Evolutionary conservation across 2,329 filamentous ascomycete species (phyloP).

Genomic region (Davidsoniella eucalypti): DNA sequence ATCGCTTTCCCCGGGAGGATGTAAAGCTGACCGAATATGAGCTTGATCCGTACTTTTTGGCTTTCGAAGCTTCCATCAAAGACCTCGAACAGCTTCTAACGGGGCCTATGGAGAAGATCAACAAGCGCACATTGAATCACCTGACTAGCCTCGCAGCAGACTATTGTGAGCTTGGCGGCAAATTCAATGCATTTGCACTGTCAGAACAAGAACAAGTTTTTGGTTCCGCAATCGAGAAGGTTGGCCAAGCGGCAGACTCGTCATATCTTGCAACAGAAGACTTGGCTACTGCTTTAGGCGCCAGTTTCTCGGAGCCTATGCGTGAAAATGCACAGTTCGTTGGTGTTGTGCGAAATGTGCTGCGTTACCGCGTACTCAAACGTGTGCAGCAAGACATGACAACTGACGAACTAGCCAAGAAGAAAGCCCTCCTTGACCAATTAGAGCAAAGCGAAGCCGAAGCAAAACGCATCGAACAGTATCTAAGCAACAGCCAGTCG

Average conservation of each 20-base stretch:
- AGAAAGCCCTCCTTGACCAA: conserved; percentile 63
- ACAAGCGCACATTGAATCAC: conserved; percentile 74
- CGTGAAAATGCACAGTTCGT: conserved; percentile 95
- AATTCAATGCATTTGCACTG: conserved; percentile 91
- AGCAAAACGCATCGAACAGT: conserved; percentile 84
- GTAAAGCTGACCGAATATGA: conserved; percentile 71
- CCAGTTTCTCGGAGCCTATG: conserved; percentile 94
- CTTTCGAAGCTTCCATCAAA: conserved; percentile 81
- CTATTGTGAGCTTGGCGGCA: conserved; percentile 81
- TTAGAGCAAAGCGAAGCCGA: conserved; percentile 89
- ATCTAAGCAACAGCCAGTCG: conserved; percentile 57
- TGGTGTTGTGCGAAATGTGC: conserved; percentile 73
- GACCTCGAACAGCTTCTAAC: conserved; percentile 78
- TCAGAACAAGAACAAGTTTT: conserved; percentile 82
- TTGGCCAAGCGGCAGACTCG: conserved; percentile 86
- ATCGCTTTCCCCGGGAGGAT: conserved; percentile 65
- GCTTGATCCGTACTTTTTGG: conserved; percentile 87
- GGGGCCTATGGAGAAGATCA: conserved; percentile 93
- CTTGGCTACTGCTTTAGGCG: conserved; percentile 70
- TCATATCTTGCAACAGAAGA: conserved; percentile 95
- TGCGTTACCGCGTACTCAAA: conserved; percentile 83
- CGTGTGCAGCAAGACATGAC: conserved; percentile 97
- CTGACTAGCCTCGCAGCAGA: conserved; percentile 71
- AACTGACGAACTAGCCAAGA: conserved; percentile 79
- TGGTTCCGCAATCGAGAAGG: conserved; percentile 80